phyloP scores from a whole-genome alignment of 1,284 basidiomycete species.

The Sparassis latifolia region DNA sequence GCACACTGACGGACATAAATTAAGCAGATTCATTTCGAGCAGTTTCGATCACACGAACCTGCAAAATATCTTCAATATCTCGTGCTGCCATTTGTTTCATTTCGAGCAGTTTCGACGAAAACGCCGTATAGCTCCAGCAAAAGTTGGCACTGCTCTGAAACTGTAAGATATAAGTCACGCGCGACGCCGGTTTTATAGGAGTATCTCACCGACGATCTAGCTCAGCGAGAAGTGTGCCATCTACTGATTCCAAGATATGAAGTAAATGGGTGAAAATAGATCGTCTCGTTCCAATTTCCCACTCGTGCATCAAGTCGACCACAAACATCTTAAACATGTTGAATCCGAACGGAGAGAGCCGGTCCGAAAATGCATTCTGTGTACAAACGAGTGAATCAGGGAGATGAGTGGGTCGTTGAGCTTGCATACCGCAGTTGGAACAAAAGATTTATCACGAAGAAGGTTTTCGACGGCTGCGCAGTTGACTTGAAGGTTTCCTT shows the following conservation, averaged over 20 bases:
- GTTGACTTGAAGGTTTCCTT: slow-evolving; percentile 7
- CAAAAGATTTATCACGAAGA: slow-evolving; percentile 10
- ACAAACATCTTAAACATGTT: slow-evolving; percentile 23
- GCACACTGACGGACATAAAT: slow-evolving; percentile 14
- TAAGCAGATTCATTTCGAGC: not conserved
- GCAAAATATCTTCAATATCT: slow-evolving; percentile 23
- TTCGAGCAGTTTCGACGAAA: slow-evolving; percentile 18
- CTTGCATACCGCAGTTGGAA: slow-evolving; percentile 5
- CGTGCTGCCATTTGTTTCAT: slow-evolving; percentile 25
- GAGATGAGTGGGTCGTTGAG: slow-evolving; percentile 4
- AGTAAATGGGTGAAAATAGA: slow-evolving; percentile 27
- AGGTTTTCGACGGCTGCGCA: slow-evolving; percentile 5
- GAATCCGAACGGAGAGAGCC: slow-evolving; percentile 16
- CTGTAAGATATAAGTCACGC: slow-evolving; percentile 3
- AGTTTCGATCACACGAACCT: slow-evolving; percentile 10
- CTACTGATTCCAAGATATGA: slow-evolving; percentile 21
- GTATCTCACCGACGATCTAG: slow-evolving; percentile 13
- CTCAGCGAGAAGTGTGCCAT: not conserved
- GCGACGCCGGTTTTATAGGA: not conserved
- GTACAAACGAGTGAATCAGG: not conserved
- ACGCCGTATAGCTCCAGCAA: slow-evolving; percentile 19
- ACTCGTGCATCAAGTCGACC: slow-evolving; percentile 29
- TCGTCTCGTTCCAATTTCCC: slow-evolving; percentile 32
- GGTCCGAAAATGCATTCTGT: slow-evolving; percentile 27
- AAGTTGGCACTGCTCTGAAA: slow-evolving; percentile 17